Conservation (phyloP, 352 stramenopile genomes). For the Lagenidium giganteum region DNA sequence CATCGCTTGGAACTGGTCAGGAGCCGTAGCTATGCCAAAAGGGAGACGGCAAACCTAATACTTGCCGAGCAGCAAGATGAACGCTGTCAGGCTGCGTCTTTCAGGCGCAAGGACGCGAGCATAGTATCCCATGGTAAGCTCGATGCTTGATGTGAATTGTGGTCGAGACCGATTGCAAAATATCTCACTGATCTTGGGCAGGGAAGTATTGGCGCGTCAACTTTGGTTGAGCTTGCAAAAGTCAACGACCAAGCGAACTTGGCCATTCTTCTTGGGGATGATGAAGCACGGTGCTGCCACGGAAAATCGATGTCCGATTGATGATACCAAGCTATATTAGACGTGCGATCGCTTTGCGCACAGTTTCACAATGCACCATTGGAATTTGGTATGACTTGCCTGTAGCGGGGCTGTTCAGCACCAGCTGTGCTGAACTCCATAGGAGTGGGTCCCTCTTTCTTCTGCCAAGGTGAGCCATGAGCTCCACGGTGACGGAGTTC, state of each 20-base stretch:
- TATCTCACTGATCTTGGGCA: constrained; percentile 38
- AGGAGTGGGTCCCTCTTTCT: too few species aligned
- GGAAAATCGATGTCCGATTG: neutral
- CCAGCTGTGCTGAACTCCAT: too few species aligned
- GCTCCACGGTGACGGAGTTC: too few species aligned
- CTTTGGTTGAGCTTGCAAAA: constrained; percentile 28
- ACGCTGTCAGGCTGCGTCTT: constrained; percentile 13
- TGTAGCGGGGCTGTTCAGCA: too few species aligned
- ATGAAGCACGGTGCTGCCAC: constrained; percentile 14
- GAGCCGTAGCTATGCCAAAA: constrained; percentile 17
- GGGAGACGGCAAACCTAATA: constrained; percentile 17
- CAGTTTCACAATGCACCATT: too few species aligned
- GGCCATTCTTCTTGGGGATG: constrained; percentile 26
- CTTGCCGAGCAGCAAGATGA: constrained; percentile 21
- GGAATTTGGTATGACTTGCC: too few species aligned
- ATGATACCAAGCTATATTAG: constrained; percentile 1
- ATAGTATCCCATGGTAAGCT: constrained; percentile 31
- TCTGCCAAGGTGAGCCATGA: too few species aligned
- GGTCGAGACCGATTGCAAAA: constrained; percentile 13
- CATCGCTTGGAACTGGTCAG: constrained; percentile 6
- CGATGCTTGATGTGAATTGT: constrained; percentile 18
- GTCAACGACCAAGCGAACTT: constrained; percentile 23
- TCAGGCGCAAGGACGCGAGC: constrained; percentile 18
- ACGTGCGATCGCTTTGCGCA: neutral
- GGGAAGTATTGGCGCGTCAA: neutral